phyloP scores from a whole-genome alignment of 2,329 filamentous ascomycete species.

The Colletotrichum melonis region DNA sequence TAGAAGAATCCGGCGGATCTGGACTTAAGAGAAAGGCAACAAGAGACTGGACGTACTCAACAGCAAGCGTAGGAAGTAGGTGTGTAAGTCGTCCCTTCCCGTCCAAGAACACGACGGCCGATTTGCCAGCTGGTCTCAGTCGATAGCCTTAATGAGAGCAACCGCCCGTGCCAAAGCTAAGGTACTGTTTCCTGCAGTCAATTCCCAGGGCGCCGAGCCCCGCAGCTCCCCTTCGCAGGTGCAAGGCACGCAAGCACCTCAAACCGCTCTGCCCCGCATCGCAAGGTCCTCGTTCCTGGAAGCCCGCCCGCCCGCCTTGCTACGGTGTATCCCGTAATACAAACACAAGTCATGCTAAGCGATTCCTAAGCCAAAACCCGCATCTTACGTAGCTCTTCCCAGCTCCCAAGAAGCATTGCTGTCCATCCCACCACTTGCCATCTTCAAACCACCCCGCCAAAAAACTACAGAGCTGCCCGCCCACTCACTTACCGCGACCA shows the following conservation, averaged over 20 bases:
- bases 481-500: not conserved
- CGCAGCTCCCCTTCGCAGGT: conserved; percentile 17
- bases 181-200: conserved; percentile 11
- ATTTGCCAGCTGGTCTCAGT: not conserved
- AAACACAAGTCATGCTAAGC: not conserved
- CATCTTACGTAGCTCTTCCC: not conserved
- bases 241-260: conserved; percentile 22
- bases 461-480: not conserved
- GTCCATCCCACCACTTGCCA: not conserved
- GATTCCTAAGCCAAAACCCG: conserved; percentile 10
- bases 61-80: not conserved
- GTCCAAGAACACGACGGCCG: not conserved
- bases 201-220: conserved; percentile 10
- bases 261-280: conserved; percentile 31
- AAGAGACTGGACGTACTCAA: not conserved
- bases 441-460: not conserved
- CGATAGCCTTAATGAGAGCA: not conserved
- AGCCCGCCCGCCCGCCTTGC: conserved; percentile 2
- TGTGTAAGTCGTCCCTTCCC: conserved; percentile 6
- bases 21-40: not conserved
- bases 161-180: not conserved
- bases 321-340: not conserved
- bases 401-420: not conserved
- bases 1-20: not conserved
- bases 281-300: conserved; percentile 31